These are phyloP conservation scores for Aspergillus calidoustus DNA, from an alignment of 2,329 filamentous ascomycete genomes.

Conservation along the genomic window DNA sequence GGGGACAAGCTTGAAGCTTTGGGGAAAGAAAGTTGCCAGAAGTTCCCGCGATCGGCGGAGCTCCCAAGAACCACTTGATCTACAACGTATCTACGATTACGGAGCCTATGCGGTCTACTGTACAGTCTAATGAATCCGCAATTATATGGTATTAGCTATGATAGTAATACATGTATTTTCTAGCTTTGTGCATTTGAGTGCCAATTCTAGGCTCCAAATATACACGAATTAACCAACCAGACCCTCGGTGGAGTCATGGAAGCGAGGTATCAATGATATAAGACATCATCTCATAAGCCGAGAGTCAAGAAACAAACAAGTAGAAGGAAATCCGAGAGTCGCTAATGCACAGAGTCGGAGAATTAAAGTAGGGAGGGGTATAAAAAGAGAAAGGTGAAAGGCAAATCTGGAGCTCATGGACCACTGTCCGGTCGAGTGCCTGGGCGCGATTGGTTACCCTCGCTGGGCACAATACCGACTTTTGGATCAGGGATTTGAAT, in stretches of 20 bases:
- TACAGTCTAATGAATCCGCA: background rate
- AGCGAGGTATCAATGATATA: slow-evolving; percentile 23
- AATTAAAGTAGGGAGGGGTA: slow-evolving; percentile 26
- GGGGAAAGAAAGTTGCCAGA: slow-evolving; percentile 10
- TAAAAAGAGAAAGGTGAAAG: slow-evolving; percentile 27
- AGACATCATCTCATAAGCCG: slow-evolving; percentile 27
- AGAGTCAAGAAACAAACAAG: slow-evolving; percentile 19
- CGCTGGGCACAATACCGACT: slow-evolving; percentile 49
- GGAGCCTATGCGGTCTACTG: no score
- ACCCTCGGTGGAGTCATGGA: background rate
- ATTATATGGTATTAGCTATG: background rate
- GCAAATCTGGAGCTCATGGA: slow-evolving; percentile 17
- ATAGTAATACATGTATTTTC: background rate
- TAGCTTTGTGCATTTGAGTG: background rate
- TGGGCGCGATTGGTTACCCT: slow-evolving; percentile 37
- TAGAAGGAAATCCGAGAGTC: slow-evolving; percentile 18
- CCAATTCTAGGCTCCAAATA: background rate
- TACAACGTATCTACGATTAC: background rate
- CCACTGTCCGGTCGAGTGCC: slow-evolving; percentile 42
- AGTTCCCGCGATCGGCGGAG: slow-evolving; percentile 15
- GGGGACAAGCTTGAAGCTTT: slow-evolving; percentile 6
- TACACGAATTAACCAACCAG: background rate
- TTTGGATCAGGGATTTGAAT: slow-evolving; percentile 58
- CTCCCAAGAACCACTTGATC: background rate
- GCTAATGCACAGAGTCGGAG: slow-evolving; percentile 11